A percentile compares a stretch with the other conserved stretches of the same genome.
Conservation (phyloP, 345 rosid species). For the Euphorbia pulcherrima region DNA sequence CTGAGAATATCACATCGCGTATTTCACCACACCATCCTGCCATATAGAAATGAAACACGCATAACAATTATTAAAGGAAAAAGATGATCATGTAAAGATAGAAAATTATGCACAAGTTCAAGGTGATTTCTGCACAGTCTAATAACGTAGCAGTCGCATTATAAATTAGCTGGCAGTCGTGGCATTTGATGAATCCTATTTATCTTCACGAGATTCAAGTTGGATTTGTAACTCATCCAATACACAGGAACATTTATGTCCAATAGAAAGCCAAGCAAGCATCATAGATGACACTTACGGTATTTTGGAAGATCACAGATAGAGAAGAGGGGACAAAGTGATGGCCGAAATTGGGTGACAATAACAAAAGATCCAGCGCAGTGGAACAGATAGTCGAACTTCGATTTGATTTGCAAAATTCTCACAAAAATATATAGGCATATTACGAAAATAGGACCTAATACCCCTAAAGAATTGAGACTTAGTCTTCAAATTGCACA, state of each 20-base stretch:
- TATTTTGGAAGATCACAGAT: background rate
- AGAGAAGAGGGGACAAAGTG: background rate
- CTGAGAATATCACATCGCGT: conserved; percentile 87
- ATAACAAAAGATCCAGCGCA: background rate
- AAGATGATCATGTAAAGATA: background rate
- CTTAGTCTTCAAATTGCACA: background rate
- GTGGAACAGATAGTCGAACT: background rate
- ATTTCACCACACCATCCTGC: conserved; percentile 99
- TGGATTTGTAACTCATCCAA: background rate
- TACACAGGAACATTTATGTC: background rate
- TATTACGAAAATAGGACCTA: background rate
- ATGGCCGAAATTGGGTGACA: background rate
- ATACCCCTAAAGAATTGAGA: background rate
- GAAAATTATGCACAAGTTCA: background rate
- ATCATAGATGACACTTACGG: background rate
- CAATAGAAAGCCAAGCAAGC: background rate
- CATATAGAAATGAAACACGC: conserved; percentile 2
- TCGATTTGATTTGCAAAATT: background rate
- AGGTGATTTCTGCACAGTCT: background rate
- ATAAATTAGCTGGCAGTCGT: background rate
- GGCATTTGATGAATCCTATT: background rate
- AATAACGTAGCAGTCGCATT: background rate
- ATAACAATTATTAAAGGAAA: background rate
- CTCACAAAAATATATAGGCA: background rate
- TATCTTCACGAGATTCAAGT: background rate